phyloP scores from a whole-genome alignment of 495 filamentous ascomycete genomes.

The Corynascus novoguineensis region DNA sequence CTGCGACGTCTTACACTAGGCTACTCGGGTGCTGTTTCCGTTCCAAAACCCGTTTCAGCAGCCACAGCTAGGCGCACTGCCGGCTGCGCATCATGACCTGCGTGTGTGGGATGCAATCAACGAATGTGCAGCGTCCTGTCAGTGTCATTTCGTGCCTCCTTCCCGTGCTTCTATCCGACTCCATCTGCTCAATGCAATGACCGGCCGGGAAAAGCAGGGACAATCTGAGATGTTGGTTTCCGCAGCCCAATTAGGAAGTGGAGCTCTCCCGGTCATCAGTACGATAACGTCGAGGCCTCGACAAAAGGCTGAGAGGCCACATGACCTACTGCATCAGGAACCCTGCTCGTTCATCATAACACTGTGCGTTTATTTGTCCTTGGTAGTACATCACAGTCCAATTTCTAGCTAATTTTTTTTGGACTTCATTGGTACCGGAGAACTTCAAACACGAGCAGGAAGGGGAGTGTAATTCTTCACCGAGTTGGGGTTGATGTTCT shows the following conservation, averaged over 20 bases:
- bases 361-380: not conserved
- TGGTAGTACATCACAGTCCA: not conserved
- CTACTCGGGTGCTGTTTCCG: conserved; percentile 9
- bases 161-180: not conserved
- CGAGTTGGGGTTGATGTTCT: conserved; percentile 10
- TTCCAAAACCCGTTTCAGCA: not conserved
- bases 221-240: conserved; percentile 12
- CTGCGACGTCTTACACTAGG: not conserved
- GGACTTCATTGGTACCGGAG: not conserved
- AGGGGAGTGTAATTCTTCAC: not conserved
- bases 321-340: conserved; percentile 12
- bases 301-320: conserved; percentile 13
- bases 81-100: not conserved
- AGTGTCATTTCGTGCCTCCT: not conserved
- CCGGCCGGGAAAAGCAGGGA: conserved; percentile 15
- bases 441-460: not conserved
- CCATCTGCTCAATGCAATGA: not conserved
- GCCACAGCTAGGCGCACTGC: not conserved
- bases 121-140: not conserved
- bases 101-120: not conserved
- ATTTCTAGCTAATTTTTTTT: conserved; percentile 10
- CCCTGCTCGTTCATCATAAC: not conserved
- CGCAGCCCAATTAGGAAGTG: conserved; percentile 4
- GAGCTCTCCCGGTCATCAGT: not conserved
- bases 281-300: not conserved